Evolutionary conservation across 805 yeast genomes (phyloP).

Genomic region (Wilhelminamyces savonicus): DNA sequence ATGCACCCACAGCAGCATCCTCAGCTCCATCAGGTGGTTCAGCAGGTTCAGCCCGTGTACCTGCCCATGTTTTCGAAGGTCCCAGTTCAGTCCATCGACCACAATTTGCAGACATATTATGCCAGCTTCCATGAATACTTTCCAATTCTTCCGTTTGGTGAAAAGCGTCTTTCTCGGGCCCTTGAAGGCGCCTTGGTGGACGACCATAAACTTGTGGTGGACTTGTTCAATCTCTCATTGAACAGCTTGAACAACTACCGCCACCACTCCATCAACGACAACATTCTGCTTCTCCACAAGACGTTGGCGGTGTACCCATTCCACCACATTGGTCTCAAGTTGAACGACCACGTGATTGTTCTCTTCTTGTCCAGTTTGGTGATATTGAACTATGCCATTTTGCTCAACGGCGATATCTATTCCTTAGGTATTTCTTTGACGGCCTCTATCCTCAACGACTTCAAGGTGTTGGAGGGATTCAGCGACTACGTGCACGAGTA

Average conservation of each 20-base stretch:
- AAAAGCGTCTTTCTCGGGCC: slow-evolving; percentile 9
- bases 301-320: slow-evolving; percentile 32
- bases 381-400: slow-evolving; percentile 47
- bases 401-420: slow-evolving; percentile 54
- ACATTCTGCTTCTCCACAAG: slow-evolving; percentile 28
- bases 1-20: not conserved
- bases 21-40: not conserved
- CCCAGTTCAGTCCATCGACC: slow-evolving; percentile 19
- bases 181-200: slow-evolving; percentile 2
- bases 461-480: slow-evolving; percentile 42
- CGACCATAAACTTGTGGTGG: slow-evolving; percentile 21
- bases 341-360: slow-evolving; percentile 19
- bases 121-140: slow-evolving; percentile 36
- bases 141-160: slow-evolving; percentile 39
- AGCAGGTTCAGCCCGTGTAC: not conserved
- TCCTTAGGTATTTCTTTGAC: slow-evolving; percentile 51
- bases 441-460: slow-evolving; percentile 51
- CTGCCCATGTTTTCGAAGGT: slow-evolving; percentile 3
- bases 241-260: slow-evolving; percentile 32
- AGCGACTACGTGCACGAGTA: slow-evolving; percentile 30
- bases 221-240: slow-evolving; percentile 36
- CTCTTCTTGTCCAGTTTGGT: slow-evolving; percentile 25
- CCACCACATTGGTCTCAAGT: slow-evolving; percentile 10
- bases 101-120: slow-evolving; percentile 36
- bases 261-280: slow-evolving; percentile 24